phyloP scores from a whole-genome alignment of 2,329 filamentous ascomycete genomes.

The Fusarium azukiicola region DNA sequence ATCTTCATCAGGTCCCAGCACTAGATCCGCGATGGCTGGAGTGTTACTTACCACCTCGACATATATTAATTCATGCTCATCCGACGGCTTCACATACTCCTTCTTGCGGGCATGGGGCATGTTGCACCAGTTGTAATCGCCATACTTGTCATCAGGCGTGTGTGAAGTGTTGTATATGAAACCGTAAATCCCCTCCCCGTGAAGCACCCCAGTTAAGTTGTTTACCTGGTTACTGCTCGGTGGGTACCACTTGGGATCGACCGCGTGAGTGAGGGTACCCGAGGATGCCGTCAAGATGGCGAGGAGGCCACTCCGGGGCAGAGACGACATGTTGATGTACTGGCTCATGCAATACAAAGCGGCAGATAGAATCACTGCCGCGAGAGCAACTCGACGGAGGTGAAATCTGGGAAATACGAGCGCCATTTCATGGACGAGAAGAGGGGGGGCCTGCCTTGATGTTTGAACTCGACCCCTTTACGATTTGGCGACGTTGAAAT shows the following conservation, averaged over 20 bases:
- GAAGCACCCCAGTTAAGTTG: conserved; percentile 77
- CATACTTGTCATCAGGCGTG: conserved; percentile 77
- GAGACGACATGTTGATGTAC: conserved; percentile 42
- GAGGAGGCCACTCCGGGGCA: conserved; percentile 34
- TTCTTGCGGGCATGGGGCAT: conserved; percentile 89
- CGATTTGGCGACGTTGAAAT: conserved; percentile 26
- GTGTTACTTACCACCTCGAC: conserved; percentile 83
- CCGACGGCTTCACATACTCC: conserved; percentile 79
- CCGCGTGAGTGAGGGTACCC: conserved; percentile 30
- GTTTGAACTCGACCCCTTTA: neutral
- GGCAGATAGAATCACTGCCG: conserved; percentile 23
- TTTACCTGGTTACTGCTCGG: conserved; percentile 79
- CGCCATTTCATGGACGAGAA: conserved; percentile 24
- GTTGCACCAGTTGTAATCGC: conserved; percentile 90
- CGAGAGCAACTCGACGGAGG: conserved; percentile 24
- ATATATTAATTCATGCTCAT: conserved; percentile 84
- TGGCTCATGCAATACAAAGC: conserved; percentile 30
- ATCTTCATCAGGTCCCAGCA: too few relatives aligned
- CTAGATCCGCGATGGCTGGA: neutral
- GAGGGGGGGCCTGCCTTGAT: neutral
- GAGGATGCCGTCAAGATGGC: conserved; percentile 41
- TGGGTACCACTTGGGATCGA: conserved; percentile 77
- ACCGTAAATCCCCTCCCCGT: conserved; percentile 82
- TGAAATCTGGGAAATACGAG: conserved; percentile 34
- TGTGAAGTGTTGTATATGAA: conserved; percentile 86